These are phyloP conservation scores for Paralagenidium karlingii DNA, from an alignment of 352 stramenopile genomes.

Conservation along the genomic window DNA sequence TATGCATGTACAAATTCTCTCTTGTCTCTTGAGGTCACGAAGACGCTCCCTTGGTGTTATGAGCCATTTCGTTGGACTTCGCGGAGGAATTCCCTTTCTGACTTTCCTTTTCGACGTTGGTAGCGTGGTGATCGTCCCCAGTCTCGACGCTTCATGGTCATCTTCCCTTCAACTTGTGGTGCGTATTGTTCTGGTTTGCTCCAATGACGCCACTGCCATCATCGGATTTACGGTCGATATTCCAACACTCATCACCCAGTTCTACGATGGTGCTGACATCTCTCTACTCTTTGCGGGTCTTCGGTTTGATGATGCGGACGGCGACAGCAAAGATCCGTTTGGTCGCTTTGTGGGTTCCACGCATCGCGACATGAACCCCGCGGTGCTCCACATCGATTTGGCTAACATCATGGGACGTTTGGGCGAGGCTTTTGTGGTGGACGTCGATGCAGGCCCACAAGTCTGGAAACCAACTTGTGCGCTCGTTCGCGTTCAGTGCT, in stretches of 20 bases:
- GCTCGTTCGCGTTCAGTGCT: constrained; percentile 20
- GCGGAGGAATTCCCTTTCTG: too few relatives aligned
- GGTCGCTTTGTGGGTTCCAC: constrained; percentile 21
- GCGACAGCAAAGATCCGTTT: constrained; percentile 24
- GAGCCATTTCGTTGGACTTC: too few relatives aligned
- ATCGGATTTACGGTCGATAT: too few relatives aligned
- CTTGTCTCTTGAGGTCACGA: too few relatives aligned
- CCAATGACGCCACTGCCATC: too few relatives aligned
- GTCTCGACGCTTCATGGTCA: too few relatives aligned
- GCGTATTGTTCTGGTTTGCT: too few relatives aligned
- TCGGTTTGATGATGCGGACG: constrained; percentile 12
- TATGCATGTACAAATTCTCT: too few relatives aligned
- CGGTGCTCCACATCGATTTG: constrained; percentile 31
- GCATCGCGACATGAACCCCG: constrained; percentile 32
- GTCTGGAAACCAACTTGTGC: constrained; percentile 61
- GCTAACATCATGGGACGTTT: constrained; percentile 28
- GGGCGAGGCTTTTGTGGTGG: constrained; percentile 22
- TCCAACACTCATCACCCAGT: constrained; percentile 1
- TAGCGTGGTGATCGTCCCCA: too few relatives aligned
- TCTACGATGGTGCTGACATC: constrained; percentile 3
- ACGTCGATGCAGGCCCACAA: constrained; percentile 15
- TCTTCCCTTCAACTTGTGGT: too few relatives aligned
- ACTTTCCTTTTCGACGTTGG: too few relatives aligned
- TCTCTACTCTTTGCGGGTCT: constrained; percentile 20
- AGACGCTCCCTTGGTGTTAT: too few relatives aligned